These are phyloP conservation scores for Aspergillus sp. DNA, from an alignment of 2,329 filamentous ascomycete species.

Conservation along the genomic window DNA sequence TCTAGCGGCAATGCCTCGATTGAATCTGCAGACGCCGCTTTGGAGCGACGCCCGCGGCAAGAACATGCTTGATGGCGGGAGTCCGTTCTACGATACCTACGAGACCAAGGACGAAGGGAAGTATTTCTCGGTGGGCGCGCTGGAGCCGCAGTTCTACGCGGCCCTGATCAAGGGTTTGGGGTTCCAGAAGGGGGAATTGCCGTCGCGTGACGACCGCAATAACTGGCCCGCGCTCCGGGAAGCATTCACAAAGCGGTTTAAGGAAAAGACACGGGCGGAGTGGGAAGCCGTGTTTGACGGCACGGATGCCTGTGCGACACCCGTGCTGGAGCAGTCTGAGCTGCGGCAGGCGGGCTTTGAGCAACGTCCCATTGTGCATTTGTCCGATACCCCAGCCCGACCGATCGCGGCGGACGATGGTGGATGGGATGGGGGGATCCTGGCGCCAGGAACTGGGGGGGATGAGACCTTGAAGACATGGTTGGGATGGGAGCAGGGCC, in stretches of 20 bases:
- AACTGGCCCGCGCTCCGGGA: slow-evolving; percentile 68
- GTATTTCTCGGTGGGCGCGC: slow-evolving; percentile 84
- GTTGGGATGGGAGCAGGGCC: slow-evolving; percentile 74
- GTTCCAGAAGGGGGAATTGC: slow-evolving; percentile 49
- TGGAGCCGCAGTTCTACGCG: slow-evolving; percentile 84
- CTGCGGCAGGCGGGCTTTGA: slow-evolving; percentile 60
- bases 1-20: slow-evolving; percentile 73
- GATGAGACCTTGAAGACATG: slow-evolving; percentile 68
- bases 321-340: slow-evolving; percentile 74
- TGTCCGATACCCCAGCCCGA: slow-evolving; percentile 69
- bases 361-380: slow-evolving; percentile 45
- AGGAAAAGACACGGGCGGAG: slow-evolving; percentile 66
- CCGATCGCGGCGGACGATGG: slow-evolving; percentile 59
- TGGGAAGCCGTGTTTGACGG: slow-evolving; percentile 89
- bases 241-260: slow-evolving; percentile 65
- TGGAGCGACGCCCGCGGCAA: slow-evolving; percentile 67
- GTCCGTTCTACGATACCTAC: slow-evolving; percentile 88
- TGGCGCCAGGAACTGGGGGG: slow-evolving; percentile 70
- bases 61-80: slow-evolving; percentile 80
- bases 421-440: slow-evolving; percentile 62
- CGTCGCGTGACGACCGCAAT: slow-evolving; percentile 57
- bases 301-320: slow-evolving; percentile 90
- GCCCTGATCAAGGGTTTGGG: slow-evolving; percentile 67
- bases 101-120: slow-evolving; percentile 70
- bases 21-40: slow-evolving; percentile 62